Conservation (phyloP, 1,284 basidiomycete genomes). For the Leccinum griseonigrum region DNA sequence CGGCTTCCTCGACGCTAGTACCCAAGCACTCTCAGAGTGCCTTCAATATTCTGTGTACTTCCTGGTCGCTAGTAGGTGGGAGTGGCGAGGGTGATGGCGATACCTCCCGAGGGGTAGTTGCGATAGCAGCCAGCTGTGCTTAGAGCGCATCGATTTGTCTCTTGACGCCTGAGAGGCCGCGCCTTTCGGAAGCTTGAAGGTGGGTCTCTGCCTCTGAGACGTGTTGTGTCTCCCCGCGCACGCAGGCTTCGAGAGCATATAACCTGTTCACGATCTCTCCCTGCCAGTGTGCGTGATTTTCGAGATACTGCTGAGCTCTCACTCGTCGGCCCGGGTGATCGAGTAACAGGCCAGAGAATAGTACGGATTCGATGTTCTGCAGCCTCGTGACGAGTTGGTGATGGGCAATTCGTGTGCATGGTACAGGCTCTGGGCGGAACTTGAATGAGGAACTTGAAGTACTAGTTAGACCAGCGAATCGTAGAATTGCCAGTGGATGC, state of each 20-base stretch:
- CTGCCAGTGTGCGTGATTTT: slow-evolving; percentile 38
- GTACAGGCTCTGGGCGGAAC: slow-evolving; percentile 30
- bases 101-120: slow-evolving; percentile 36
- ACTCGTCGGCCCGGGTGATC: slow-evolving; percentile 37
- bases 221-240: slow-evolving; percentile 52
- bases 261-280: slow-evolving; percentile 52
- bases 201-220: slow-evolving; percentile 54
- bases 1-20: slow-evolving; percentile 57
- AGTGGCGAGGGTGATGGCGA: slow-evolving; percentile 9
- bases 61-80: slow-evolving; percentile 43
- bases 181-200: slow-evolving; percentile 43
- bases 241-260: slow-evolving; percentile 50
- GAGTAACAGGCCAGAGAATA: too few relatives aligned
- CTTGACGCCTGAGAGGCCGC: slow-evolving; percentile 45
- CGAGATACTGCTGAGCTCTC: slow-evolving; percentile 48
- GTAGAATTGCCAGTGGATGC: slow-evolving; percentile 43
- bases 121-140: slow-evolving; percentile 39
- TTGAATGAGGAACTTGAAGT: slow-evolving; percentile 17
- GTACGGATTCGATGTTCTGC: slow-evolving; percentile 53
- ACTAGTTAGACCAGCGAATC: slow-evolving; percentile 27
- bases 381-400: slow-evolving; percentile 59
- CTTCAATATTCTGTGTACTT: slow-evolving; percentile 52
- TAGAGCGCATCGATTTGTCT: slow-evolving; percentile 55
- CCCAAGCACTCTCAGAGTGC: slow-evolving; percentile 63
- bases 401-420: slow-evolving; percentile 58